Base-by-base conservation (phyloP, 2,329 filamentous ascomycete species). In the Nemania sp. region DNA sequence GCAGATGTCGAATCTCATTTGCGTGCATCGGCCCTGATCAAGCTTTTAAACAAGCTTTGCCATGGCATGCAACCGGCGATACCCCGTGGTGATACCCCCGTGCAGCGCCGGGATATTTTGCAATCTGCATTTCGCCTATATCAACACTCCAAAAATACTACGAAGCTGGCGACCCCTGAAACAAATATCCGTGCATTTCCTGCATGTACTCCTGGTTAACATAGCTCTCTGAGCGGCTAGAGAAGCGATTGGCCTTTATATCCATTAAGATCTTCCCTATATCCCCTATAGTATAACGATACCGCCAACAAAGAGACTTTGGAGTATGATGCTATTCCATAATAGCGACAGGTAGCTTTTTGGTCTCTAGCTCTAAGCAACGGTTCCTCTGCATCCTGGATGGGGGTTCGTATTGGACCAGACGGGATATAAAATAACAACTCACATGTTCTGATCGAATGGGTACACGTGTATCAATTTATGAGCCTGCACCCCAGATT, bases 31-130 rank as follows among this genome's bases (percentile, higher is more conserved):
- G 58, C 43, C 41, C 24, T 38, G 27, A 63, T 70, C 72, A 76
- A 76, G 74, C 74, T 74, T 70, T 70, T 73, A 65, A 69, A 73
- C 69, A 76, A 76, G 74, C 73, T 76, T 75, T 75, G 63, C 66
- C 56, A 67, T 75, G 63, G 65, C 56, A 67, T 65, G 63, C 59
- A 70, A 67, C 71, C 71, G 60, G 68, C 32, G 60, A 70, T 70
- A 69, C 49, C 22, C 24, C 20, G 32, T 35, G 60, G 68, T 38
- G 60, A 70, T 70, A 68, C n/a, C 49, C 22, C 24, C 20, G 53
- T 74, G 70, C 63, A 72, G 70, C 71, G 51, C 57, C 69, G 66
- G 72, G 52, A 57, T n/a, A n/a, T 63, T 67, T 66, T 18, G 47
- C 52, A 54, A 70, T 70, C 32, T 71, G 62, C 63, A 62, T 56